These are phyloP conservation scores for Astrothelium macrocarpum DNA, from an alignment of 495 filamentous ascomycete genomes.

Conservation along the genomic window DNA sequence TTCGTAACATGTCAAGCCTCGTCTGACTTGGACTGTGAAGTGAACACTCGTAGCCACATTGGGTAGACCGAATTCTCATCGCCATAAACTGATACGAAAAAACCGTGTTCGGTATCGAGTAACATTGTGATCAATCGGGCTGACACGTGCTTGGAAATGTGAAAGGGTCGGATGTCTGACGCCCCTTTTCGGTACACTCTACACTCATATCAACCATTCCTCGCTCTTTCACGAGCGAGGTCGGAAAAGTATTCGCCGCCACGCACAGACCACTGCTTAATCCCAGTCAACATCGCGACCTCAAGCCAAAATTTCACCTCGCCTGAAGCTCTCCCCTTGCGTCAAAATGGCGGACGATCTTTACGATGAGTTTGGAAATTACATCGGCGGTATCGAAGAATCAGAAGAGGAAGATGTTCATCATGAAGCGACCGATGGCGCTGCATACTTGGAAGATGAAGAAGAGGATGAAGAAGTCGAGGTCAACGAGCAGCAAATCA, in stretches of 20 bases:
- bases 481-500: conserved; percentile 66
- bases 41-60: too few species aligned
- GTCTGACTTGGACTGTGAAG: too few species aligned
- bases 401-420: conserved; percentile 73
- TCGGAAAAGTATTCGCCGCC: not conserved
- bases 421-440: conserved; percentile 55
- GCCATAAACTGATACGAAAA: too few species aligned
- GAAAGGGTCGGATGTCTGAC: too few species aligned
- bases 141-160: too few species aligned
- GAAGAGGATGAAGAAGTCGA: conserved; percentile 56
- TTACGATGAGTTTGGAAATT: conserved; percentile 71
- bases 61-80: too few species aligned
- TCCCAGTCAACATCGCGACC: not conserved
- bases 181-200: too few species aligned
- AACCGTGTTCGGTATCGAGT: too few species aligned
- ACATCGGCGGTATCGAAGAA: conserved; percentile 83
- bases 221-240: not conserved
- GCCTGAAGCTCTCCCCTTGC: not conserved
- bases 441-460: conserved; percentile 74
- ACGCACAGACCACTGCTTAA: not conserved
- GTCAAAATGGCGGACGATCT: conserved; percentile 32
- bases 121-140: too few species aligned
- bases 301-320: conserved; percentile 5
- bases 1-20: too few species aligned
- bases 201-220: not conserved